Percentiles rank a stretch among this genome's conserved stretches.
phyloP scores from a whole-genome alignment of 1,139 yeast species.

The Nadsonia commutata region DNA sequence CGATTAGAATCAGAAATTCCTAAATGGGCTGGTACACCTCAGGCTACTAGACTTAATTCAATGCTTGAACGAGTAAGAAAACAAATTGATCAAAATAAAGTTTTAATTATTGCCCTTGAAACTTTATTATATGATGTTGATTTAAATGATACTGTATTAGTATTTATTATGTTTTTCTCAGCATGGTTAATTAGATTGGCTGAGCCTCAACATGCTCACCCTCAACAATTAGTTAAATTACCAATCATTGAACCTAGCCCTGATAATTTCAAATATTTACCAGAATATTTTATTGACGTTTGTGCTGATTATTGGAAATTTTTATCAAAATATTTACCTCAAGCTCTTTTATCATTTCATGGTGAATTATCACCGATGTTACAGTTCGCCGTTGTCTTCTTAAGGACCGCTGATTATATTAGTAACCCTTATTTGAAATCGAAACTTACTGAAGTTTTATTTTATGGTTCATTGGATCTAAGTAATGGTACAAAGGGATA shows the following conservation, averaged over 20 bases:
- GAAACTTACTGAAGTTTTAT: slow-evolving; percentile 64
- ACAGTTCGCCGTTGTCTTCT: slow-evolving; percentile 55
- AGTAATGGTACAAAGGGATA: slow-evolving; percentile 38
- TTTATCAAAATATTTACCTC: slow-evolving; percentile 37
- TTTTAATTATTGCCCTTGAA: slow-evolving; percentile 19
- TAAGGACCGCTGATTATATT: slow-evolving; percentile 73
- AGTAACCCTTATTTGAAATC: slow-evolving; percentile 92
- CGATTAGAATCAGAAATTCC: slow-evolving; percentile 22
- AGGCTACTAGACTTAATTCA: slow-evolving; percentile 12
- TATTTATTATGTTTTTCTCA: slow-evolving; percentile 61
- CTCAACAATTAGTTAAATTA: slow-evolving; percentile 36
- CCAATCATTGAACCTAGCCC: slow-evolving; percentile 45
- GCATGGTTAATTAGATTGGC: slow-evolving; percentile 56
- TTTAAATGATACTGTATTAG: slow-evolving; percentile 32
- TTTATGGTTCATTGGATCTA: slow-evolving; percentile 44
- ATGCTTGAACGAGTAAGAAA: slow-evolving; percentile 31
- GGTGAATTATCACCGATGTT: slow-evolving; percentile 28
- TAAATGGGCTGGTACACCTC: slow-evolving; percentile 18
- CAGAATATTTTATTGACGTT: slow-evolving; percentile 79
- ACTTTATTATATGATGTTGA: slow-evolving; percentile 11
- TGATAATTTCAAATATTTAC: slow-evolving; percentile 59
- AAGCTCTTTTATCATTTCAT: slow-evolving; percentile 12
- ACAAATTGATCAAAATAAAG: slow-evolving; percentile 27
- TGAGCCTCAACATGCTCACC: slow-evolving; percentile 57
- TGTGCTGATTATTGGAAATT: slow-evolving; percentile 38